These are phyloP conservation scores for Erysiphe pulchra DNA, from an alignment of 2,329 filamentous ascomycete genomes.

Conservation along the genomic window DNA sequence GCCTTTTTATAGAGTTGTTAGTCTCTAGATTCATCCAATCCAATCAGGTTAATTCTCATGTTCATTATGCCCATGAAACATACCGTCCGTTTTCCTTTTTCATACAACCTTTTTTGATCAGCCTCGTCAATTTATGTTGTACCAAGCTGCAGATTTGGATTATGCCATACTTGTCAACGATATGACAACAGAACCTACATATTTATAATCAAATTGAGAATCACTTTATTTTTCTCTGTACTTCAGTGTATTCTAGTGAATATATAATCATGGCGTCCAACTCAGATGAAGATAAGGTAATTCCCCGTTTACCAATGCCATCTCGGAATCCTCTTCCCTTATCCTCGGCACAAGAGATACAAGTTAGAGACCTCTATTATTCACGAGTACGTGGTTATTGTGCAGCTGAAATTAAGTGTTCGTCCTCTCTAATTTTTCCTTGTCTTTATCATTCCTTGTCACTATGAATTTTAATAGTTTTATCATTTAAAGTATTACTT, in stretches of 20 bases:
- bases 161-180: too few relatives aligned
- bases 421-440: slow-evolving; percentile 4
- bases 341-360: slow-evolving; percentile 54
- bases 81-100: too few relatives aligned
- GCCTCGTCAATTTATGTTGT: too few relatives aligned
- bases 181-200: background rate
- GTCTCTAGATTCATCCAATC: too few relatives aligned
- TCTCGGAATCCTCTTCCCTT: slow-evolving; percentile 61
- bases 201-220: background rate
- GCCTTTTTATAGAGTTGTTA: too few relatives aligned
- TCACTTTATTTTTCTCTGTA: background rate
- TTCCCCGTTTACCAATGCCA: slow-evolving; percentile 17
- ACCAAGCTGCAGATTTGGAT: too few relatives aligned
- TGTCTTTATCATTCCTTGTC: background rate
- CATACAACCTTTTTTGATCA: too few relatives aligned
- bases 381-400: slow-evolving; percentile 54
- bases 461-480: too few relatives aligned
- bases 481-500: too few relatives aligned
- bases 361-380: slow-evolving; percentile 61
- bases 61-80: too few relatives aligned
- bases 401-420: slow-evolving; percentile 54
- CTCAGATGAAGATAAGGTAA: slow-evolving; percentile 5
- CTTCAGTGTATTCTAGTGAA: background rate
- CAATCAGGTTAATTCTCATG: too few relatives aligned
- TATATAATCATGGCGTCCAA: background rate